Percentiles rank a stretch among this genome's conserved stretches.
Evolutionary conservation across 257 asterid species (phyloP).

Genomic region (Oldenlandia corymbosa): DNA sequence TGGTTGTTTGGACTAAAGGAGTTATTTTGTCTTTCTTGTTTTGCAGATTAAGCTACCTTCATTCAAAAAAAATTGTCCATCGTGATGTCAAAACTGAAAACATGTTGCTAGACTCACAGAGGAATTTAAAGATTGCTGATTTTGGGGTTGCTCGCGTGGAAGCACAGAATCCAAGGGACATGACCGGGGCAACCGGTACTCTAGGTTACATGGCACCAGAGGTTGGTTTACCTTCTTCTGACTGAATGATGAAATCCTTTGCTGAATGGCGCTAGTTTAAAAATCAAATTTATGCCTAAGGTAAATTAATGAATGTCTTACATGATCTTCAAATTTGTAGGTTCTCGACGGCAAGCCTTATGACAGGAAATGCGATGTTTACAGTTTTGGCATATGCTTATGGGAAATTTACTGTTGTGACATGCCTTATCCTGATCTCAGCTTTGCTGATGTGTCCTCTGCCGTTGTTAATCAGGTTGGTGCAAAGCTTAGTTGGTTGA

Average conservation of each 20-base stretch:
- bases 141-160: conserved; percentile 62
- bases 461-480: conserved; percentile 53
- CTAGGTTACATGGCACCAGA: conserved; percentile 70
- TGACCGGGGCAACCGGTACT: conserved; percentile 62
- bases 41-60: conserved; percentile 59
- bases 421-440: conserved; percentile 47
- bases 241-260: too few relatives aligned
- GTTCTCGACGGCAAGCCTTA: conserved; percentile 62
- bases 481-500: not conserved
- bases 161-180: conserved; percentile 63
- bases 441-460: conserved; percentile 52
- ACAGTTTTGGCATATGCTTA: conserved; percentile 53
- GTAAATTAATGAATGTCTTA: not conserved
- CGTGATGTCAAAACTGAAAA: conserved; percentile 59
- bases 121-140: conserved; percentile 50
- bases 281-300: not conserved
- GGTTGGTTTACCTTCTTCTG: conserved; percentile 21
- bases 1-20: not conserved
- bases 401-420: conserved; percentile 63
- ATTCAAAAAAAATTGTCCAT: conserved; percentile 46
- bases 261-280: not conserved
- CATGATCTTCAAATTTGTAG: conserved; percentile 19
- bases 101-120: conserved; percentile 35
- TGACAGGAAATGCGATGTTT: conserved; percentile 54
- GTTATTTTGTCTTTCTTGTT: not conserved